phyloP scores from a whole-genome alignment of 2,329 filamentous ascomycete genomes.

The Plectosphaerella sp. region DNA sequence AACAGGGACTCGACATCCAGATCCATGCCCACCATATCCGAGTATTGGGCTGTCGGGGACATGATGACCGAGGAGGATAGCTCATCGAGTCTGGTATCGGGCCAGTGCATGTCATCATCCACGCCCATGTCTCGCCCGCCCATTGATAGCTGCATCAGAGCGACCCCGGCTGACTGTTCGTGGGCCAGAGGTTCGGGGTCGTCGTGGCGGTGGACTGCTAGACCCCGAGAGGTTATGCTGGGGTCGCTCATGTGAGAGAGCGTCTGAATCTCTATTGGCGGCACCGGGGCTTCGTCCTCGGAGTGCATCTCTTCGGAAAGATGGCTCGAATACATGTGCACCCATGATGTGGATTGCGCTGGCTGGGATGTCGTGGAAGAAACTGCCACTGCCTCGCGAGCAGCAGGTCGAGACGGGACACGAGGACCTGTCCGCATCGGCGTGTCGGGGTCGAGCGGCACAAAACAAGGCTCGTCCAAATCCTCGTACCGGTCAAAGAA shows the following conservation, averaged over 20 bases:
- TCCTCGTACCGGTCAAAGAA: not conserved
- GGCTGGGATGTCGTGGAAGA: not conserved
- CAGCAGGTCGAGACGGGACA: not conserved
- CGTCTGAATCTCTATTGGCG: too few species aligned
- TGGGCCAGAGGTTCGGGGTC: not conserved
- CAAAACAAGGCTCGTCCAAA: not conserved
- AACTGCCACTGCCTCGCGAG: too few species aligned
- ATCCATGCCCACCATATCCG: not conserved
- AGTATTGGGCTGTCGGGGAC: not conserved
- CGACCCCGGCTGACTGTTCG: too few species aligned
- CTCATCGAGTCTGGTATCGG: too few species aligned
- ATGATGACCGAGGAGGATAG: too few species aligned
- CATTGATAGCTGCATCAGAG: too few species aligned
- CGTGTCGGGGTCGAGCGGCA: not conserved
- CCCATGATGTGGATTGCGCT: not conserved
- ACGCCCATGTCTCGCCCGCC: not conserved
- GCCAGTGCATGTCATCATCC: not conserved
- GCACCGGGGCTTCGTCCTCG: not conserved
- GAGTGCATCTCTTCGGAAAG: not conserved
- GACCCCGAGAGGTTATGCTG: too few species aligned
- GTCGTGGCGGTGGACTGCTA: not conserved
- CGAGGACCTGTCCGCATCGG: not conserved
- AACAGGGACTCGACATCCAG: not conserved
- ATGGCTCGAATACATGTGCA: not conserved
- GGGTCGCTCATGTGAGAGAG: too few species aligned